Conservation (phyloP, 345 rosid species). For the Hirschfeldia incana region DNA sequence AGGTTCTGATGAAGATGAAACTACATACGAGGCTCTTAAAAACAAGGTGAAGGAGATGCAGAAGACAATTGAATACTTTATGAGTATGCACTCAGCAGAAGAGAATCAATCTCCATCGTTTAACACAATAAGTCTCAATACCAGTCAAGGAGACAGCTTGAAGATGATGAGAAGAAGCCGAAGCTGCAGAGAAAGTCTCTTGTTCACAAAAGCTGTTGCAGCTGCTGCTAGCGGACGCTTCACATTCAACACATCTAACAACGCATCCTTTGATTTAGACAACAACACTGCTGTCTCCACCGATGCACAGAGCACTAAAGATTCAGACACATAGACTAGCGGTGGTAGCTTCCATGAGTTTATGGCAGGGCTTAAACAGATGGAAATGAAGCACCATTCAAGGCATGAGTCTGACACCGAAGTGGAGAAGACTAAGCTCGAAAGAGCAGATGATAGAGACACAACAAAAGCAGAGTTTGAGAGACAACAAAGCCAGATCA, state of each 20-base stretch:
- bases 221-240: constrained; percentile 16
- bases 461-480: constrained; percentile 47
- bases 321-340: constrained; percentile 41
- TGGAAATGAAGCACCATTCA: constrained; percentile 19
- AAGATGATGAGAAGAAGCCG: constrained; percentile 48
- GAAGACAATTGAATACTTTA: constrained; percentile 52
- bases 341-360: constrained; percentile 33
- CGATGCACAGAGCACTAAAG: constrained; percentile 46
- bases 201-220: constrained; percentile 23
- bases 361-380: constrained; percentile 22
- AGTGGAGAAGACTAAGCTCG: background rate
- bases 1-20: constrained; percentile 12
- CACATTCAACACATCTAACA: constrained; percentile 40
- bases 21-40: constrained; percentile 50
- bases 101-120: constrained; percentile 52
- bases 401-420: constrained; percentile 14
- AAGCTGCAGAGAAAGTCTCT: constrained; percentile 51
- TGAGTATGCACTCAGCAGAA: constrained; percentile 48
- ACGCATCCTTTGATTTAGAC: constrained; percentile 32
- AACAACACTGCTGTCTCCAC: constrained; percentile 25
- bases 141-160: constrained; percentile 27
- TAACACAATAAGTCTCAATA: constrained; percentile 12
- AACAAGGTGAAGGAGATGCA: constrained; percentile 68
- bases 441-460: background rate
- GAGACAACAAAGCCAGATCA: constrained; percentile 54